Percentiles rank a stretch among this genome's conserved stretches.
Conservation (phyloP, 192 early-diverging fungal species). For the Diversispora epigaea region DNA sequence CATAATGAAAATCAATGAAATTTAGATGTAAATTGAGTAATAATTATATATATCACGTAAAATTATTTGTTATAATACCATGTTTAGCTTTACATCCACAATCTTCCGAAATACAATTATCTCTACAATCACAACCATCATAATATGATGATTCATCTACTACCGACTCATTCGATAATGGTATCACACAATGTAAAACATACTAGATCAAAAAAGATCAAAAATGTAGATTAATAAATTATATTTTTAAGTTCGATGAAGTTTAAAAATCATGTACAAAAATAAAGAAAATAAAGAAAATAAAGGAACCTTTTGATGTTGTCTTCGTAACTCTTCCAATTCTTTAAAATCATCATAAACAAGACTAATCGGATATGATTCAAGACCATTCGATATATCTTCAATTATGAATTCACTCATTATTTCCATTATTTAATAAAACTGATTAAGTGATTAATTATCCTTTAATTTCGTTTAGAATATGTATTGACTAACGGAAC, state of each 20-base stretch:
- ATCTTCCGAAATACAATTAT: conserved; percentile 24
- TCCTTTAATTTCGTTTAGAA: too few species aligned
- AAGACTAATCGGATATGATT: conserved; percentile 14
- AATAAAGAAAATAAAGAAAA: not conserved
- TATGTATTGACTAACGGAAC: too few species aligned
- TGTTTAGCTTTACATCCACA: conserved; percentile 31
- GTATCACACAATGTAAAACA: not conserved
- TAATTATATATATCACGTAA: not conserved
- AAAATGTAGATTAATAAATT: too few species aligned
- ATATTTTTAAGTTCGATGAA: not conserved
- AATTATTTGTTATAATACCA: conserved; percentile 7
- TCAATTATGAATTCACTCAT: conserved; percentile 2
- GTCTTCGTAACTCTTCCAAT: not conserved
- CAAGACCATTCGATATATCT: conserved; percentile 18
- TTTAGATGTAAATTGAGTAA: not conserved
- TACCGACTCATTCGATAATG: not conserved
- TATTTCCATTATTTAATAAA: too few species aligned
- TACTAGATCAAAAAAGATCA: not conserved
- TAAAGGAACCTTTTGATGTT: conserved; percentile 14
- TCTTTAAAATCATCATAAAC: conserved; percentile 20
- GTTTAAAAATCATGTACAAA: not conserved
- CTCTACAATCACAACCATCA: conserved; percentile 28
- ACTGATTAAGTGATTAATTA: too few species aligned
- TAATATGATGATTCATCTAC: not conserved
- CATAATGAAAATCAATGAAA: not conserved